Base-by-base conservation (phyloP, 345 rosid species). In the Syzygium jambos region DNA sequence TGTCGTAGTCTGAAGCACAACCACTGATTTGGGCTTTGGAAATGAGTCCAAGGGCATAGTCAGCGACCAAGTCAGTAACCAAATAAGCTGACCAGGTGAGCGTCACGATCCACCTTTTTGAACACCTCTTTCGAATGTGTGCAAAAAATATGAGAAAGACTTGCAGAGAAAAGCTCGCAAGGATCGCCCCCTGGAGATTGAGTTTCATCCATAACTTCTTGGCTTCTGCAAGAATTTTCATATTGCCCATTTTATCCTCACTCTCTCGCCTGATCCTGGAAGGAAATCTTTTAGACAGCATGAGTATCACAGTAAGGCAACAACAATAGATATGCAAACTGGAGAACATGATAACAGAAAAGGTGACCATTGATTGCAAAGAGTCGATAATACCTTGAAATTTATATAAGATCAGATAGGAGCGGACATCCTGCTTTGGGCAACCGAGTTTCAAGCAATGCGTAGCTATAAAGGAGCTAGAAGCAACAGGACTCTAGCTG, bases 61-160 rank as follows among this genome's bases (percentile, higher is more conserved):
- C 90, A 29, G 97, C 96, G 9, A 93, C 92, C 85, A 91, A 88
- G 49, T 95, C 95, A 23, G 96, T 96, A 2, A 93, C 85, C 82
- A 94, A 90, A 85, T 95, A 95, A 25, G 90, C 91, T 11, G 91
- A 86, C 96, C 96, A 95, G 52, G 92, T 86, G 53, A 91, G 89
- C 80, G 88, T 5, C 85, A 91, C 84, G 17, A 92, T 56, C 29
- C 77, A 63, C 77, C 77, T 13, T n/a, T 63, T 29, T 14, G 77
- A 63, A n/a, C 77, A 29, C 77, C 77, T 63, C 77, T 63, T 63
- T 9, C 77, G 77, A 29, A n/a, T 10, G 19, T 21, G 77, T 29
- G 77, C 21, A 4, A 63, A 29, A 63, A 63, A 14, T n/a, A 63
- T 29, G 77, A 63, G 77, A 63, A 63, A n/a, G 21, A 63, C 77